These are phyloP conservation scores for Cercospora sesami DNA, from an alignment of 2,329 filamentous ascomycete species.

Conservation along the genomic window DNA sequence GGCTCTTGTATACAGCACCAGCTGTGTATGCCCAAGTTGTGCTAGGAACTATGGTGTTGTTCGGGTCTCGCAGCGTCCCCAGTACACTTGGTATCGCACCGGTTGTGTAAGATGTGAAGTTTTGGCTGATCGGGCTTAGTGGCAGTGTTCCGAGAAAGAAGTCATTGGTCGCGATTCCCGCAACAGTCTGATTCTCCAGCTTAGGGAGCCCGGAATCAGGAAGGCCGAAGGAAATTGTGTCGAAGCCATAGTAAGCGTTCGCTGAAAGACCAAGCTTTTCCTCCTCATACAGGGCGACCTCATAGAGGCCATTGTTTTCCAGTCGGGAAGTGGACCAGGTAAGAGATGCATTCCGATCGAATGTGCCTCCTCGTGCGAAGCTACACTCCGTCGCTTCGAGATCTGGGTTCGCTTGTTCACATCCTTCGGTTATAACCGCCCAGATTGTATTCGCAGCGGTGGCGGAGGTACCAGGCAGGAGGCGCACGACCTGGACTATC, in stretches of 20 bases:
- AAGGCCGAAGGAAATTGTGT: slow-evolving; percentile 34
- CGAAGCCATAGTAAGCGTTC: slow-evolving; percentile 41
- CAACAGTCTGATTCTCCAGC: slow-evolving; percentile 37
- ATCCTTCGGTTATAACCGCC: slow-evolving; percentile 31
- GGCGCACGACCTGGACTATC: slow-evolving; percentile 20
- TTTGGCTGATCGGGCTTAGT: slow-evolving; percentile 27
- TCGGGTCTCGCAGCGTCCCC: slow-evolving; percentile 13
- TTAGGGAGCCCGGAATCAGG: slow-evolving; percentile 29
- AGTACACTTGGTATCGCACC: slow-evolving; percentile 27
- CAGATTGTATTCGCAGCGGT: slow-evolving; percentile 25
- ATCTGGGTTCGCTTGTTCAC: slow-evolving; percentile 25
- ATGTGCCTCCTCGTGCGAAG: slow-evolving; percentile 31
- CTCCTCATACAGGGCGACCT: slow-evolving; percentile 29
- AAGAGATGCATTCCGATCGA: slow-evolving; percentile 37
- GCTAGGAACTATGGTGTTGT: slow-evolving; percentile 14
- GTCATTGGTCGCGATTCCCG: slow-evolving; percentile 24
- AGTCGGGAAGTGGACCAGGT: slow-evolving; percentile 40
- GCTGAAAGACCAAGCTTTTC: slow-evolving; percentile 27
- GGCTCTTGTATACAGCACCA: slow-evolving; percentile 32
- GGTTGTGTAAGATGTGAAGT: slow-evolving; percentile 24
- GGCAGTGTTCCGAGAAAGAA: slow-evolving; percentile 41
- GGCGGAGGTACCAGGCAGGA: slow-evolving; percentile 31
- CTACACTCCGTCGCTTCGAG: slow-evolving; percentile 34
- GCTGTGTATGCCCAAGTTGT: slow-evolving; percentile 35
- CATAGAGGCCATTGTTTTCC: slow-evolving; percentile 39